phyloP scores from a whole-genome alignment of 129 eudicot species.

The Logfia minima region DNA sequence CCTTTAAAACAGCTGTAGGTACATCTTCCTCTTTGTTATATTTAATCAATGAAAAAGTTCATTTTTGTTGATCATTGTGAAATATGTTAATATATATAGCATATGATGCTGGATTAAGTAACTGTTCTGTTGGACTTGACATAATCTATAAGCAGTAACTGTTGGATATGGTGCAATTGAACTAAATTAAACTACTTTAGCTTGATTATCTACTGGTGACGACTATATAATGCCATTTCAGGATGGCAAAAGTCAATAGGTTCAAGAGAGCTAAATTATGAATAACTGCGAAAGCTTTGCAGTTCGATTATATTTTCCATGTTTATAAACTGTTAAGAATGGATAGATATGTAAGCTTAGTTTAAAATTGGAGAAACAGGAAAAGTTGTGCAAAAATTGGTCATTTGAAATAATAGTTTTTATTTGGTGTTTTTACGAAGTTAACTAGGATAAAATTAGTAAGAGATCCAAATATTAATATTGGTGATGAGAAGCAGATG shows the following conservation, averaged over 20 bases:
- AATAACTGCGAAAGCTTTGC: background rate
- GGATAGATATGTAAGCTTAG: background rate
- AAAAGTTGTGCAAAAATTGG: too few species aligned
- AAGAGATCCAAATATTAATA: too few species aligned
- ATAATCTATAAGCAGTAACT: background rate
- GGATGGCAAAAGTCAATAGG: background rate
- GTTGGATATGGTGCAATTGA: background rate
- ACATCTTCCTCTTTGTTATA: slow-evolving; percentile 54
- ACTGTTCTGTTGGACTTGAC: background rate
- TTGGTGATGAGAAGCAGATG: background rate
- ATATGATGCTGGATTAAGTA: background rate
- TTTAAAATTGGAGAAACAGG: background rate
- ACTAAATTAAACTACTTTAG: background rate
- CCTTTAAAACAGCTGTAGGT: slow-evolving; percentile 92
- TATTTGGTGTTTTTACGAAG: background rate
- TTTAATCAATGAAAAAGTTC: background rate
- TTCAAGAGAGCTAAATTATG: background rate
- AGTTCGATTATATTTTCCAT: background rate
- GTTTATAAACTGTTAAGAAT: background rate
- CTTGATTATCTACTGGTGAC: background rate
- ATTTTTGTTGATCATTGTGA: background rate
- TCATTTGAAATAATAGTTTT: background rate
- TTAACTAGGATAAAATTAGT: background rate
- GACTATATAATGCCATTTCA: too few species aligned
- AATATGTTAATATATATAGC: background rate